A percentile compares a stretch with the other conserved stretches of the same genome.
phyloP scores from a whole-genome alignment of 192 early-diverging fungal species.

The Oehlia diaphana region DNA sequence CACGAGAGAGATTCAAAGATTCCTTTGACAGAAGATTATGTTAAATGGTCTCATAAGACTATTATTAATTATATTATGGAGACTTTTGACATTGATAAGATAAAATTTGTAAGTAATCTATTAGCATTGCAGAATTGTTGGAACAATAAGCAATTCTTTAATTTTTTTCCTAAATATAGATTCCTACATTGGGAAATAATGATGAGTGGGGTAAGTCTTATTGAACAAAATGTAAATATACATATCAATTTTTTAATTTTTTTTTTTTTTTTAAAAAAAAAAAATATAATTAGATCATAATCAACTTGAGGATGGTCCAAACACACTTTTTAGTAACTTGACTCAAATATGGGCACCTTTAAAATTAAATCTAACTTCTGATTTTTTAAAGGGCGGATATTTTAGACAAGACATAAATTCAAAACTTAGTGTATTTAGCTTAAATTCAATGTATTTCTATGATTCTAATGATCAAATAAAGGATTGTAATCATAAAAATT shows the following conservation, averaged over 20 bases:
- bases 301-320: constrained; percentile 13
- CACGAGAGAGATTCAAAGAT: constrained; percentile 32
- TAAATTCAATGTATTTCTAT: constrained; percentile 44
- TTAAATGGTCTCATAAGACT: constrained; percentile 19
- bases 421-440: background rate
- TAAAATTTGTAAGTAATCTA: constrained; percentile 22
- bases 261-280: no score
- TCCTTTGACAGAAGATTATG: background rate
- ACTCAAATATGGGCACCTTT: constrained; percentile 35
- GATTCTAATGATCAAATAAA: constrained; percentile 30
- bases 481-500: constrained; percentile 30
- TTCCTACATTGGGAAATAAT: constrained; percentile 44
- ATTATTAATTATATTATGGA: constrained; percentile 3
- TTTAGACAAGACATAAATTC: constrained; percentile 34
- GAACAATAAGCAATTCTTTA: background rate
- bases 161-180: constrained; percentile 26
- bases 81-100: constrained; percentile 20
- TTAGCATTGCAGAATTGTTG: background rate
- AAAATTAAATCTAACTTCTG: constrained; percentile 32
- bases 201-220: constrained; percentile 29
- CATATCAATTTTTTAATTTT: background rate
- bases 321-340: constrained; percentile 25
- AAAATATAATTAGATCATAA: constrained; percentile 30
- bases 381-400: constrained; percentile 39
- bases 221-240: background rate